phyloP scores from a whole-genome alignment of 805 yeast genomes.

The Crinitomyces ghanaensis region DNA sequence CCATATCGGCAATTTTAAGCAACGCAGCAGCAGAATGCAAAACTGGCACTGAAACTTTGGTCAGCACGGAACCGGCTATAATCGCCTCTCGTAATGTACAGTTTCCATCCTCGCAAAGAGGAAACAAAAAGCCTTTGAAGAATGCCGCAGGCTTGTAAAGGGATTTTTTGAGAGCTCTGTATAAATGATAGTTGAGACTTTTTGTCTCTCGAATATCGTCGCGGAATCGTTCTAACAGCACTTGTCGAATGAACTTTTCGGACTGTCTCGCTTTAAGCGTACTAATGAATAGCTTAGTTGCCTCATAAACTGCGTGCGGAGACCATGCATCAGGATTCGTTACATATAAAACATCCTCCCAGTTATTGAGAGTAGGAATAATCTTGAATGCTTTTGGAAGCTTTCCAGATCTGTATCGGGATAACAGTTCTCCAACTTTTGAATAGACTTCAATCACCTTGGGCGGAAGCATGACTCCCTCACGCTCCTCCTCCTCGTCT shows the following conservation, averaged over 20 bases:
- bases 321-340: slow-evolving; percentile 93
- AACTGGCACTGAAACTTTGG: slow-evolving; percentile 86
- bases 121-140: slow-evolving; percentile 91
- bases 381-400: slow-evolving; percentile 94
- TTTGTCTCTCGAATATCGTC: slow-evolving; percentile 30
- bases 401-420: slow-evolving; percentile 90
- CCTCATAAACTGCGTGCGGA: slow-evolving; percentile 88
- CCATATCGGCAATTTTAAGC: slow-evolving; percentile 68
- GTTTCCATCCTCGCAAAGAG: slow-evolving; percentile 66
- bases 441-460: slow-evolving; percentile 92
- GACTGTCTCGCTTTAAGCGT: slow-evolving; percentile 81
- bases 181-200: slow-evolving; percentile 81
- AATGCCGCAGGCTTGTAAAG: slow-evolving; percentile 96
- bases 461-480: slow-evolving; percentile 82
- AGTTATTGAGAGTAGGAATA: slow-evolving; percentile 80
- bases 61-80: slow-evolving; percentile 82
- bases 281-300: slow-evolving; percentile 87
- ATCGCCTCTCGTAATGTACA: slow-evolving; percentile 91
- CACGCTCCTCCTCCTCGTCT: slow-evolving; percentile 27
- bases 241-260: slow-evolving; percentile 57
- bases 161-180: slow-evolving; percentile 83
- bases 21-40: slow-evolving; percentile 94
- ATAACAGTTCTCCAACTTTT: slow-evolving; percentile 76
- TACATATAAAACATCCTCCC: slow-evolving; percentile 92
- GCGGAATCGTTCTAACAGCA: slow-evolving; percentile 31